A percentile compares a stretch with the other conserved stretches of the same genome.
Conservation (phyloP, 768 basidiomycete genomes). For the Hericium rajendrae region DNA sequence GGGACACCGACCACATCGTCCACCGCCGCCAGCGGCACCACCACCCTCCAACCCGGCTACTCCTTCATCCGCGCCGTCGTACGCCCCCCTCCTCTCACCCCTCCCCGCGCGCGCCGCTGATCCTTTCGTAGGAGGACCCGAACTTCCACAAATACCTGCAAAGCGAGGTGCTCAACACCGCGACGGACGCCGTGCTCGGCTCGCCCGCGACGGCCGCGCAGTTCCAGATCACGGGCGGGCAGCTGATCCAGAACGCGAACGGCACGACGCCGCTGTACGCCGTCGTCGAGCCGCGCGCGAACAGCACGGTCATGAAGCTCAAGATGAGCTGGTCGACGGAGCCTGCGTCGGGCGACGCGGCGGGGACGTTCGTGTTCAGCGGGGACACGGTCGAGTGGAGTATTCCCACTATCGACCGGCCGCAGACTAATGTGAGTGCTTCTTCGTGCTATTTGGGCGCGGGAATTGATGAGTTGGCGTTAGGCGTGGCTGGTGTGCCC, state of each 20-base stretch:
- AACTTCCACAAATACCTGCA: constrained; percentile 57
- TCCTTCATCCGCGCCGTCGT: constrained; percentile 53
- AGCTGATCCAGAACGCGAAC: constrained; percentile 40
- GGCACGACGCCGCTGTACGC: constrained; percentile 38
- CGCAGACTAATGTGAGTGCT: constrained; percentile 38
- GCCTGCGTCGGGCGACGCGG: constrained; percentile 35
- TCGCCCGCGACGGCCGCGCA: constrained; percentile 42
- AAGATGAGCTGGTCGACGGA: constrained; percentile 38
- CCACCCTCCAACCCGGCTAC: constrained; percentile 39
- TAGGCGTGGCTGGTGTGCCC: constrained; percentile 52
- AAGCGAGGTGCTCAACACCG: constrained; percentile 34
- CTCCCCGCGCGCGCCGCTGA: background rate
- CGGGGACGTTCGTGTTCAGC: constrained; percentile 37
- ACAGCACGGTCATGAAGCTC: constrained; percentile 39
- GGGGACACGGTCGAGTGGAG: constrained; percentile 56
- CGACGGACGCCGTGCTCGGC: constrained; percentile 42
- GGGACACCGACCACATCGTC: constrained; percentile 15
- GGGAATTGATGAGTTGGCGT: background rate
- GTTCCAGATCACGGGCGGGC: constrained; percentile 45
- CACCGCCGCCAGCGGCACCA: constrained; percentile 18
- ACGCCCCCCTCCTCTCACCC: constrained; percentile 12
- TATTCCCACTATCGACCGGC: constrained; percentile 36
- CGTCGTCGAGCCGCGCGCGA: constrained; percentile 34
- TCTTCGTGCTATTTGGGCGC: background rate
- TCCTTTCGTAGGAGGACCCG: constrained; percentile 33